Evolutionary conservation across 371 early-diverging fungal genomes (phyloP).

Genomic region (Vittaforma corneae): DNA sequence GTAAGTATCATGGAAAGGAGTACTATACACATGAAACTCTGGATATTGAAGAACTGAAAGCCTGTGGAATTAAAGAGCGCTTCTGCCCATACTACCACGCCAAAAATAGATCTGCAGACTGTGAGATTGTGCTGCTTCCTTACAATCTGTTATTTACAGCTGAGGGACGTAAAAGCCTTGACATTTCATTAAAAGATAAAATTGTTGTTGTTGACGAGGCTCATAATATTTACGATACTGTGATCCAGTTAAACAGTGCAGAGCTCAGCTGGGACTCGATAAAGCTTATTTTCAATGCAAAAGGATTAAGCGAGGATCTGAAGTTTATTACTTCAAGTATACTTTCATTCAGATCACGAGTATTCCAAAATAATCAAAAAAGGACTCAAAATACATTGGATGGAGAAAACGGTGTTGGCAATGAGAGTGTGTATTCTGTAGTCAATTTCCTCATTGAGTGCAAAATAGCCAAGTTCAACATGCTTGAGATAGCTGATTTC

Average conservation of each 20-base stretch:
- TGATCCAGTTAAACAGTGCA: conserved; percentile 51
- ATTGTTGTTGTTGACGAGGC: conserved; percentile 59
- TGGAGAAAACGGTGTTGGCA: neutral
- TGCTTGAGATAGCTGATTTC: conserved; percentile 51
- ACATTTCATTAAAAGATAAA: conserved; percentile 43
- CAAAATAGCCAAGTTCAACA: conserved; percentile 45
- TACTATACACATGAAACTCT: conserved; percentile 14
- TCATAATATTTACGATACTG: conserved; percentile 57
- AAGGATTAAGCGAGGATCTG: conserved; percentile 4
- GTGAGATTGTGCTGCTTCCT: conserved; percentile 55
- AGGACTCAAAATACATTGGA: no score
- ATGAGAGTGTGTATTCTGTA: conserved; percentile 16
- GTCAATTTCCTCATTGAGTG: conserved; percentile 49
- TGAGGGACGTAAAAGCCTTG: conserved; percentile 43
- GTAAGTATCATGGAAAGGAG: conserved; percentile 40
- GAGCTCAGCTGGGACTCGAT: conserved; percentile 19
- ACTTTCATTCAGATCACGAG: conserved; percentile 23
- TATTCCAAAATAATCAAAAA: conserved; percentile 7
- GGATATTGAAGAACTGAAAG: conserved; percentile 50
- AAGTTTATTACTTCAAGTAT: conserved; percentile 16
- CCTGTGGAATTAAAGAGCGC: conserved; percentile 23
- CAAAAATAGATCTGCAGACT: conserved; percentile 28
- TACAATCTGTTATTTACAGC: conserved; percentile 53
- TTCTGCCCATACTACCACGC: conserved; percentile 58
- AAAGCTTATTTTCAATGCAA: conserved; percentile 3